Percentiles rank a stretch among this genome's conserved stretches.
These are phyloP conservation scores for Ampelocalamus luodianensis DNA, from an alignment of 176 grass and related monocot species.

Conservation along the genomic window DNA sequence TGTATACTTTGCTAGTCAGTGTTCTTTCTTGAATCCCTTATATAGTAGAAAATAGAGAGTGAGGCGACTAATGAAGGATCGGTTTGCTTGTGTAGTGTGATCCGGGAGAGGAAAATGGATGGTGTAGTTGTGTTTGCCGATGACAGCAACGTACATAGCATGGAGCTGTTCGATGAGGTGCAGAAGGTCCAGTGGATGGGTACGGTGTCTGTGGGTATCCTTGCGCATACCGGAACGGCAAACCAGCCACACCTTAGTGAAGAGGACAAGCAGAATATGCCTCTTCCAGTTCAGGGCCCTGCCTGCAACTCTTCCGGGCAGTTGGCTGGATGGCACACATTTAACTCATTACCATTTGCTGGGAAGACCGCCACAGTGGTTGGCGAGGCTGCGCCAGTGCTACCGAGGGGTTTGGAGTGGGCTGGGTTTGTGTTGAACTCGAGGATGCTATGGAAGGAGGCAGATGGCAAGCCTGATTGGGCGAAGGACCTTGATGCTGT, in stretches of 20 bases:
- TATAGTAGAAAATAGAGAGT: neutral
- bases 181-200: slow-evolving; percentile 99
- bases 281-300: slow-evolving; percentile 84
- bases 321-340: slow-evolving; percentile 84
- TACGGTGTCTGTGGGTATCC: slow-evolving; percentile 75
- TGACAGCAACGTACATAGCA: slow-evolving; percentile 94
- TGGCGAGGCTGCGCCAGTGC: slow-evolving; percentile 65
- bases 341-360: slow-evolving; percentile 63
- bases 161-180: slow-evolving; percentile 98
- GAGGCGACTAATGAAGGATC: neutral
- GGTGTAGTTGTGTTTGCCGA: slow-evolving; percentile 88
- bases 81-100: slow-evolving; percentile 60
- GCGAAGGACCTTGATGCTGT: slow-evolving; percentile 89
- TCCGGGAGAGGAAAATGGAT: slow-evolving; percentile 85
- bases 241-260: slow-evolving; percentile 54
- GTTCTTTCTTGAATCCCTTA: neutral
- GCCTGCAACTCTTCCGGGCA: slow-evolving; percentile 86
- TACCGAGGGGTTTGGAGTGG: slow-evolving; percentile 86
- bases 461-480: slow-evolving; percentile 89
- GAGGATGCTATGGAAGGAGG: slow-evolving; percentile 91
- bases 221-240: slow-evolving; percentile 63
- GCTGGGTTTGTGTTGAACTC: slow-evolving; percentile 91
- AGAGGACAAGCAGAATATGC: slow-evolving; percentile 76
- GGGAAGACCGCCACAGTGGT: slow-evolving; percentile 65
- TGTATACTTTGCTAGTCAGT: neutral